Evolutionary conservation across 768 basidiomycete genomes (phyloP).

Genomic region (Guyanaporus albipodus): DNA sequence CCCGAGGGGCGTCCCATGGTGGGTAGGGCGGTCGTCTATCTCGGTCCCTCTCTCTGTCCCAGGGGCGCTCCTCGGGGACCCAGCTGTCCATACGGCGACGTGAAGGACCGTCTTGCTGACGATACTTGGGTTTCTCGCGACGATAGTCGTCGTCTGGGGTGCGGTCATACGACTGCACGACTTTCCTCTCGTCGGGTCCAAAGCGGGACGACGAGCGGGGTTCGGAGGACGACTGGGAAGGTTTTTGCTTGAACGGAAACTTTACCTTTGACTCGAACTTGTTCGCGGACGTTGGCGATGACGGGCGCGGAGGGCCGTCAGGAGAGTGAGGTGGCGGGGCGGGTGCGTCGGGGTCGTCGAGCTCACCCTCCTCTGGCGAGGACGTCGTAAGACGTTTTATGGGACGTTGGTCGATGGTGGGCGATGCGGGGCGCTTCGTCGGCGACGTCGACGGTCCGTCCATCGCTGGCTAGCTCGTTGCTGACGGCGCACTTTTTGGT

Average conservation of each 20-base stretch:
- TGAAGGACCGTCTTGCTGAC: conserved; percentile 13
- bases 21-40: conserved; percentile 17
- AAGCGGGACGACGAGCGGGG: conserved; percentile 33
- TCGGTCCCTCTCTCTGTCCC: conserved; percentile 31
- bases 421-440: conserved; percentile 58
- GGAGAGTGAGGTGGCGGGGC: conserved; percentile 12
- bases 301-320: conserved; percentile 29
- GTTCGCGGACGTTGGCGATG: conserved; percentile 24
- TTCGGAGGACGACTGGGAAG: background rate
- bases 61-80: conserved; percentile 26
- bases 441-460: conserved; percentile 15
- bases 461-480: conserved; percentile 10
- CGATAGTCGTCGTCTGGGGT: conserved; percentile 46
- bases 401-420: conserved; percentile 46
- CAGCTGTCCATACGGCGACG: conserved; percentile 25
- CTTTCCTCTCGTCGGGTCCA: conserved; percentile 24
- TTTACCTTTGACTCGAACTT: conserved; percentile 49
- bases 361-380: conserved; percentile 78
- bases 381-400: conserved; percentile 54
- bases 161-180: conserved; percentile 34
- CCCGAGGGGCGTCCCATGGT: conserved; percentile 20
- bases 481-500: background rate
- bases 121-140: conserved; percentile 23
- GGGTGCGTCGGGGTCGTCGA: conserved; percentile 52
- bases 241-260: conserved; percentile 69